These are phyloP conservation scores for Lecanicillium sp. DNA, from an alignment of 2,329 filamentous ascomycete species.

Conservation along the genomic window DNA sequence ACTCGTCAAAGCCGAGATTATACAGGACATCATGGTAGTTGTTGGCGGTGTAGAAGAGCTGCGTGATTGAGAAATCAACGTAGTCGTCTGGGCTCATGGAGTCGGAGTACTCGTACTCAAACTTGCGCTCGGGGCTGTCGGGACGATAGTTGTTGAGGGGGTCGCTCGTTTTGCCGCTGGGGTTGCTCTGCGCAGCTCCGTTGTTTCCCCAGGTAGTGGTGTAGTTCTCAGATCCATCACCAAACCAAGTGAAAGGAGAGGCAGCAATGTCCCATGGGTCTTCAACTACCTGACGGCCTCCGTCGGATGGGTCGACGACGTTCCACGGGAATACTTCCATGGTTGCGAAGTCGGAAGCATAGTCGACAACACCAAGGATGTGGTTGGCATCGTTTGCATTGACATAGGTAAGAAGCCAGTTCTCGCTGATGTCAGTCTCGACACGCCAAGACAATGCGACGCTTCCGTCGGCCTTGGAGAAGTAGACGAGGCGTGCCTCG, in stretches of 20 bases:
- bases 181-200: conserved; percentile 41
- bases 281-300: conserved; percentile 31
- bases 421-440: conserved; percentile 47
- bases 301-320: conserved; percentile 45
- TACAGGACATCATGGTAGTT: conserved; percentile 53
- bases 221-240: conserved; percentile 38
- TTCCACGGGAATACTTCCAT: conserved; percentile 51
- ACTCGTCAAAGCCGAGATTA: conserved; percentile 48
- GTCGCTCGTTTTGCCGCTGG: conserved; percentile 29
- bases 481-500: conserved; percentile 47
- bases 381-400: conserved; percentile 38
- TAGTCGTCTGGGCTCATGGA: conserved; percentile 31
- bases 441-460: conserved; percentile 48
- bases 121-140: conserved; percentile 29
- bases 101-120: conserved; percentile 36
- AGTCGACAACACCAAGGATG: conserved; percentile 48
- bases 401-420: conserved; percentile 54
- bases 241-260: conserved; percentile 47
- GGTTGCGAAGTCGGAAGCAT: conserved; percentile 42
- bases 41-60: conserved; percentile 55
- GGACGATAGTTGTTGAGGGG: conserved; percentile 38
- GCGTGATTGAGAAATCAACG: conserved; percentile 46
- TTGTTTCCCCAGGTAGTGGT: conserved; percentile 53
- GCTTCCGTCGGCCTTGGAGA: conserved; percentile 37
- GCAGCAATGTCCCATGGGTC: conserved; percentile 40